phyloP scores from a whole-genome alignment of 495 filamentous ascomycete genomes.

The Ramalina peruviana region DNA sequence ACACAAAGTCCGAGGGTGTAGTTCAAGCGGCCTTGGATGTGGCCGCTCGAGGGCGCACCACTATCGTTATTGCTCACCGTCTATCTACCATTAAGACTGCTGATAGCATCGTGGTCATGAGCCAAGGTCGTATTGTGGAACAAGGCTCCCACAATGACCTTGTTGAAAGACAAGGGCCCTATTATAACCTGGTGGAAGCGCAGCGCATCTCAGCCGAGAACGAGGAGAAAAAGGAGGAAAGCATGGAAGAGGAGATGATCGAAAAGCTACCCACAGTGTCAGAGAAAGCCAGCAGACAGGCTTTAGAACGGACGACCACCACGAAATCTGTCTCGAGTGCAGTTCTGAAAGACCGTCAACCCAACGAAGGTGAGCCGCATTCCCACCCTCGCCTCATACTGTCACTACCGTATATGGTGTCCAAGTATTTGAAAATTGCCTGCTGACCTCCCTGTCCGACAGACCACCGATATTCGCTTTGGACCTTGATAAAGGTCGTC shows the following conservation, averaged over 20 bases:
- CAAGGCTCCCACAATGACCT: conserved; percentile 71
- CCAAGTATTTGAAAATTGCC: too few species aligned
- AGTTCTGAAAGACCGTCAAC: conserved; percentile 36
- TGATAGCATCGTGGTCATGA: conserved; percentile 92
- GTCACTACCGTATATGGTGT: too few species aligned
- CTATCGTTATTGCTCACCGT: conserved; percentile 90
- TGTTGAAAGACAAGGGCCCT: conserved; percentile 43
- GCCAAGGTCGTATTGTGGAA: conserved; percentile 71
- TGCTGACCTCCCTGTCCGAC: conserved; percentile 11
- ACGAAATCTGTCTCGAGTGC: conserved; percentile 56
- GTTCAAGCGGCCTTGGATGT: conserved; percentile 87
- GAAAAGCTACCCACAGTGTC: conserved; percentile 8
- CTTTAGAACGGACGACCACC: conserved; percentile 48
- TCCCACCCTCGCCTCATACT: too few species aligned
- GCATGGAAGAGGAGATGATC: conserved; percentile 16
- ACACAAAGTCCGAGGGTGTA: conserved; percentile 88
- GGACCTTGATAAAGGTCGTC: conserved; percentile 74
- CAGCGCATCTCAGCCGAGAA: conserved; percentile 61
- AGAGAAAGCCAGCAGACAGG: conserved; percentile 33
- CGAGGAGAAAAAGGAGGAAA: conserved; percentile 32
- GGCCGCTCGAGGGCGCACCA: conserved; percentile 80
- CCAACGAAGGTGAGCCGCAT: conserved; percentile 25
- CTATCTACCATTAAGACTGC: conserved; percentile 87
- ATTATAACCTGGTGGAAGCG: conserved; percentile 65
- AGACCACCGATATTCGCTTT: conserved; percentile 48